Evolutionary conservation across 1,284 basidiomycete genomes (phyloP).

Genomic region (Xerocomus minutiporus): DNA sequence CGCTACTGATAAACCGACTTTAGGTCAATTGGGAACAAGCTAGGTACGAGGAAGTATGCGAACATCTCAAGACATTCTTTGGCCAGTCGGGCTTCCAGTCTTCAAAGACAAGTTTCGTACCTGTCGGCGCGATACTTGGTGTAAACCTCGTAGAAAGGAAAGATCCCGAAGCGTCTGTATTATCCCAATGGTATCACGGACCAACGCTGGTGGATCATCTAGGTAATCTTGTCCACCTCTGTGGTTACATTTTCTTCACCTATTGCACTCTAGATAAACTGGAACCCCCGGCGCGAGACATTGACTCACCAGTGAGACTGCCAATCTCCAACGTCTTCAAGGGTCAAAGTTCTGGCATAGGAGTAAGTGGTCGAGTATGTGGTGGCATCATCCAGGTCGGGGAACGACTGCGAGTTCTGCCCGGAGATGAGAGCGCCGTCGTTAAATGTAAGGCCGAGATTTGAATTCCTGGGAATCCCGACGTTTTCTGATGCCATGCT

Average conservation of each 20-base stretch:
- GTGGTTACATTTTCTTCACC: background rate
- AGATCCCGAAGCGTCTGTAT: constrained; percentile 43
- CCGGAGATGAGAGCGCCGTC: constrained; percentile 86
- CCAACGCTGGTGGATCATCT: constrained; percentile 82
- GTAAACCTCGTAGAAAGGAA: constrained; percentile 71
- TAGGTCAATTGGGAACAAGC: constrained; percentile 81
- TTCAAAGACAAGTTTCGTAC: constrained; percentile 79
- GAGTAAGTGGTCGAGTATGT: constrained; percentile 83
- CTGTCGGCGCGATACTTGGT: constrained; percentile 87
- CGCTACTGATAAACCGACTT: constrained; percentile 12
- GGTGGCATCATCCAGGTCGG: constrained; percentile 91
- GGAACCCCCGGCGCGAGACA: constrained; percentile 76
- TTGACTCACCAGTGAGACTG: constrained; percentile 76
- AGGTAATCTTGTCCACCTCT: constrained; percentile 44
- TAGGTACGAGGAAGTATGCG: constrained; percentile 84
- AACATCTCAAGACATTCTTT: constrained; percentile 76
- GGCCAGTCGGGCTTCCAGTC: constrained; percentile 81
- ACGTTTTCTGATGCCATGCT: constrained; percentile 12
- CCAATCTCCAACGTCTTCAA: constrained; percentile 96
- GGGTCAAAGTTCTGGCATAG: constrained; percentile 77
- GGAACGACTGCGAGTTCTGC: constrained; percentile 80
- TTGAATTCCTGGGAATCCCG: background rate
- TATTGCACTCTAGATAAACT: constrained; percentile 56
- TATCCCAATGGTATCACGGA: constrained; percentile 80
- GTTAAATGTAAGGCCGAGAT: constrained; percentile 62